Percentiles rank a stretch among this genome's conserved stretches.
phyloP scores from a whole-genome alignment of 345 rosid species.

The Gossypioides kirkii region DNA sequence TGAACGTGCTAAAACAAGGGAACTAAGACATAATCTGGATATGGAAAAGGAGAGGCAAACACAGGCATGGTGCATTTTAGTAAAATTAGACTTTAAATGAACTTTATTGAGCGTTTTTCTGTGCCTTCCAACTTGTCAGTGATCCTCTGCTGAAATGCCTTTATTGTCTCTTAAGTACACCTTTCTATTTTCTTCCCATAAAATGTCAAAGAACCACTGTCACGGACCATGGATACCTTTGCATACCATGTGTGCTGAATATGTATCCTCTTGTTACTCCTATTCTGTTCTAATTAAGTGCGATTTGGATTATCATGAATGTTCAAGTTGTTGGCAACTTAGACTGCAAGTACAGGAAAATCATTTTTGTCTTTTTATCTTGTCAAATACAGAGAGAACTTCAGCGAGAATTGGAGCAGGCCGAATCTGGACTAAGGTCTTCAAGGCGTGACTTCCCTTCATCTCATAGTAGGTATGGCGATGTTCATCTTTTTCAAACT shows the following conservation, averaged over 20 bases:
- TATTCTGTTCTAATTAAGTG: not conserved
- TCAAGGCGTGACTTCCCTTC: slow-evolving; percentile 64
- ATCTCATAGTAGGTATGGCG: slow-evolving; percentile 46
- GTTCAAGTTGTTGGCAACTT: not conserved
- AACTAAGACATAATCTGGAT: slow-evolving; percentile 65
- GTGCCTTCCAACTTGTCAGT: not conserved
- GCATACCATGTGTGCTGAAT: not conserved
- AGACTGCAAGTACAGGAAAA: not conserved
- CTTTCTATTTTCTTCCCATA: not conserved
- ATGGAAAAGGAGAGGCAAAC: slow-evolving; percentile 81
- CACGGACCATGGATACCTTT: not conserved
- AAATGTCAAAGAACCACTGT: not conserved
- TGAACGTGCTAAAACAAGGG: slow-evolving; percentile 75
- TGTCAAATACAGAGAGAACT: slow-evolving; percentile 59
- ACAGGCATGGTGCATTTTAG: slow-evolving; percentile 42
- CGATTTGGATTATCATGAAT: not conserved
- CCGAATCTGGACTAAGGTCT: slow-evolving; percentile 63
- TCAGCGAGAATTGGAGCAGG: slow-evolving; percentile 81
- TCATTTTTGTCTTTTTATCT: slow-evolving; percentile 13
- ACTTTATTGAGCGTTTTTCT: not conserved
- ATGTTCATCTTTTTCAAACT: not conserved
- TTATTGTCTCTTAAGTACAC: not conserved
- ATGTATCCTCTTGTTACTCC: not conserved
- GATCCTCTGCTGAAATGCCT: not conserved
- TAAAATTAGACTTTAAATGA: not conserved